Base-by-base conservation (phyloP, 768 basidiomycete genomes). In the Russula vinacea region DNA sequence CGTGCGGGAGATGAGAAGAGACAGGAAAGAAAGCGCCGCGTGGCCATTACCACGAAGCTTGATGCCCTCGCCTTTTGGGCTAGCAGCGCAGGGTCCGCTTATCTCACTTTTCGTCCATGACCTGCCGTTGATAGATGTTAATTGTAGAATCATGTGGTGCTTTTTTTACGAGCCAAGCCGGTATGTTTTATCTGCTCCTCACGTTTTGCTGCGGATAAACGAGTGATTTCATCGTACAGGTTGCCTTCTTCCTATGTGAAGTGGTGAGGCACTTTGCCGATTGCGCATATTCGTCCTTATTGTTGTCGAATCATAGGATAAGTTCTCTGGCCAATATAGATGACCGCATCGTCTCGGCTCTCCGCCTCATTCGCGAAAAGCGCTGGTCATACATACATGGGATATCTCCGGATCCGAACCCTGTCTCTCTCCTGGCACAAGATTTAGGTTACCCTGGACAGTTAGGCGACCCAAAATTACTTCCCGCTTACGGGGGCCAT, bases 131-230 rank as follows among this genome's bases (percentile, higher is more conserved):
- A 68, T 19, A 16, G 26, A 22, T 33, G 13, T 50, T n/a, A 9
- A 37, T 44, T 24, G 49, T 71, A 92, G 90, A 70, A 90, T 92
- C 59, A 91, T 92, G 89, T 92, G 90, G 90, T 91, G 90, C 69
- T 92, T 89, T 74, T 86, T 90, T 72, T 92, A 92, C 69, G 78
- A 86, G 70, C 89, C 90, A 5, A 77, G 83, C 66, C 83, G 87
- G 88, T 90, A 13, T 8, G 47, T 47, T 39, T 62, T 45, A 13
- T 29, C n/a, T 58, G 49, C 44, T 33, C 13, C 29, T 62, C 47
- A 47, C 32, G 16, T 51, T 24, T 33, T 10, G n/a, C n/a, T 33
- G 17, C 16, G 4, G 51, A 57, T 61, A n/a, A 69, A 33, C 5
- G 33, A 59, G 5, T 65, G 39, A 55, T 32, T 42, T 32, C 32